phyloP scores from a whole-genome alignment of 2,329 filamentous ascomycete species.

The Amphichorda felina region DNA sequence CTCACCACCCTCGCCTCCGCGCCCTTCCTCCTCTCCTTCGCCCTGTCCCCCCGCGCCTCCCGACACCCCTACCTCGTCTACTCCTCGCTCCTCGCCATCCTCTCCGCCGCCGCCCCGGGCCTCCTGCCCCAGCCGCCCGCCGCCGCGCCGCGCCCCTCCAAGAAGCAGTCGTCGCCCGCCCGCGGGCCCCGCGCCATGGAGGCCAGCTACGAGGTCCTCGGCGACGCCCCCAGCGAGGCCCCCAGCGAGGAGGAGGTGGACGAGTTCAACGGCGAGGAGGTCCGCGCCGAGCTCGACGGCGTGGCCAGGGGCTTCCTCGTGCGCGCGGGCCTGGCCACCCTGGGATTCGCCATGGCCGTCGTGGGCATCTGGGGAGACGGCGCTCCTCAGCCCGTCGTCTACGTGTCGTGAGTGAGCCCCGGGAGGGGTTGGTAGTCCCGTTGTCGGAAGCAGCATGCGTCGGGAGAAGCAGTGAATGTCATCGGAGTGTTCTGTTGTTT shows the following conservation, averaged over 20 bases:
- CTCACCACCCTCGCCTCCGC: conserved; percentile 58
- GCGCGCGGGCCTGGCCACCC: conserved; percentile 38
- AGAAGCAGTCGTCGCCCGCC: conserved; percentile 8
- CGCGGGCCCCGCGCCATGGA: conserved; percentile 35
- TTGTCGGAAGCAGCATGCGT: no score
- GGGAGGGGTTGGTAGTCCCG: no score
- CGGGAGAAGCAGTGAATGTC: no score
- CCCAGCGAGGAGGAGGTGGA: conserved; percentile 26
- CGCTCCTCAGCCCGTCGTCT: conserved; percentile 20
- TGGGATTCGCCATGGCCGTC: conserved; percentile 49
- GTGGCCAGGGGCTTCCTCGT: conserved; percentile 42
- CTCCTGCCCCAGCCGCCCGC: conserved; percentile 31
- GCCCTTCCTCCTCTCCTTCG: conserved; percentile 67
- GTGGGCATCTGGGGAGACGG: conserved; percentile 58
- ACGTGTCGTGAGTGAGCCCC: conserved; percentile 15
- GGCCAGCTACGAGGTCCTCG: conserved; percentile 59
- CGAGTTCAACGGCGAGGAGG: conserved; percentile 49
- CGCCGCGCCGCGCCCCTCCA: conserved; percentile 15
- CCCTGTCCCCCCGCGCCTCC: conserved; percentile 59
- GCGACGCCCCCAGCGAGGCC: conserved; percentile 34
- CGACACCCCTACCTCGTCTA: conserved; percentile 88
- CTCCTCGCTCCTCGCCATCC: conserved; percentile 57
- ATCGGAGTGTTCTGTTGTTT: no score
- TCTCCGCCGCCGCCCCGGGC: conserved; percentile 44
- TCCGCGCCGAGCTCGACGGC: conserved; percentile 42